Percentiles rank a stretch among this genome's conserved stretches.
These are phyloP conservation scores for Rubroboletus pulcherrimus DNA, from an alignment of 768 basidiomycete species.

Conservation along the genomic window DNA sequence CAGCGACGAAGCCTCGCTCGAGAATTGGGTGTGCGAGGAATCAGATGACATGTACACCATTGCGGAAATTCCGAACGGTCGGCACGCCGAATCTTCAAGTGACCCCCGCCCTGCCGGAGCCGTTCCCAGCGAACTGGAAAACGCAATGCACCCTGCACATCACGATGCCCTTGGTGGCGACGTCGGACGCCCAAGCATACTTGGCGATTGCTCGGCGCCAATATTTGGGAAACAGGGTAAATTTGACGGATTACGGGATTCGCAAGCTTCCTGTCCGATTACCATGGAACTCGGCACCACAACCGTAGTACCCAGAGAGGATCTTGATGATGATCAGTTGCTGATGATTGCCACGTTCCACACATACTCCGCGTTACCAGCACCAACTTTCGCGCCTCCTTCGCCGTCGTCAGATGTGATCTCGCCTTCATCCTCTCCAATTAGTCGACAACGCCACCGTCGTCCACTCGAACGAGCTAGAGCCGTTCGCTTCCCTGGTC, in stretches of 20 bases:
- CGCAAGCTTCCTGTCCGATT: slow-evolving; percentile 14
- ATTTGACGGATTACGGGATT: slow-evolving; percentile 7
- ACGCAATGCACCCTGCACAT: neutral
- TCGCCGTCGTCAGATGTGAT: slow-evolving; percentile 29
- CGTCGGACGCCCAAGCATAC: neutral
- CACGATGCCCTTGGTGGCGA: neutral
- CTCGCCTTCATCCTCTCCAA: slow-evolving; percentile 20
- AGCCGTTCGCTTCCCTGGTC: slow-evolving; percentile 30
- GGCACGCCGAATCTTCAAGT: neutral
- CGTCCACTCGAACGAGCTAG: slow-evolving; percentile 31
- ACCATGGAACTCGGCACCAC: slow-evolving; percentile 12
- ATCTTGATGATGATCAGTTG: slow-evolving; percentile 18
- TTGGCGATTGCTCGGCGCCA: neutral
- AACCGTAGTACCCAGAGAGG: slow-evolving; percentile 9
- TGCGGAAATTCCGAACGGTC: neutral
- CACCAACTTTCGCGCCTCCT: slow-evolving; percentile 28
- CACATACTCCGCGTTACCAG: slow-evolving; percentile 26
- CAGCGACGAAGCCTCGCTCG: neutral
- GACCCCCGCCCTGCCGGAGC: neutral
- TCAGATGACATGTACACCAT: neutral
- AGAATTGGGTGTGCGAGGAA: slow-evolving; percentile 4
- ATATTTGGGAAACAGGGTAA: slow-evolving; percentile 1
- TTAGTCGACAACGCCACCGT: slow-evolving; percentile 21
- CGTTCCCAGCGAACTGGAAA: neutral
- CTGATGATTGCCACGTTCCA: slow-evolving; percentile 16